Conservation (phyloP, 192 early-diverging fungal genomes). For the Backusella luteola region DNA sequence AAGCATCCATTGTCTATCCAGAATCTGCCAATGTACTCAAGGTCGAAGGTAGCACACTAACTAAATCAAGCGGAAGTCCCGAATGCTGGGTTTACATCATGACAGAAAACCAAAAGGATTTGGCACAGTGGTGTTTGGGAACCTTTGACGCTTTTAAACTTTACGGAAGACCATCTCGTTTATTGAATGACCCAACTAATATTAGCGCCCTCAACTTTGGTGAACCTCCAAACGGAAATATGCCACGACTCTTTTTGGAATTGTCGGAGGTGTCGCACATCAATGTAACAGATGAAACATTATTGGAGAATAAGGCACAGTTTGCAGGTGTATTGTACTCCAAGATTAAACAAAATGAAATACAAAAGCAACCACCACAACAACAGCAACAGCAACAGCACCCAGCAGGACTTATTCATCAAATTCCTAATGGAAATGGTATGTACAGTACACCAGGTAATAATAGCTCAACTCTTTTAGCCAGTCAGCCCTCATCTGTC, state of each 20-base stretch:
- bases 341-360: slow-evolving; percentile 3
- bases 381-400: not conserved
- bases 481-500: not conserved
- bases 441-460: not conserved
- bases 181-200: slow-evolving; percentile 30
- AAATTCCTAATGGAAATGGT: not conserved
- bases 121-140: slow-evolving; percentile 40
- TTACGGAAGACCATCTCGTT: slow-evolving; percentile 41
- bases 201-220: slow-evolving; percentile 30
- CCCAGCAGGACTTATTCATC: not conserved
- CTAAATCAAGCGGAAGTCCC: not conserved
- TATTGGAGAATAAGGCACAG: slow-evolving; percentile 13
- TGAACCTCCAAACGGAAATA: not conserved
- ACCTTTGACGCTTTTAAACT: slow-evolving; percentile 46
- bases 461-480: not conserved
- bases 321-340: not conserved
- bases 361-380: not conserved
- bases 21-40: slow-evolving; percentile 39
- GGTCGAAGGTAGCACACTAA: slow-evolving; percentile 36
- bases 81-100: slow-evolving; percentile 24
- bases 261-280: slow-evolving; percentile 13
- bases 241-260: slow-evolving; percentile 33
- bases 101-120: slow-evolving; percentile 32
- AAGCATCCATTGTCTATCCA: slow-evolving; percentile 58
- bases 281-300: not conserved